Evolutionary conservation across 1,284 basidiomycete genomes (phyloP), one percentile per base, ranked within the genome.

Genomic region (Cerrena zonata): DNA sequence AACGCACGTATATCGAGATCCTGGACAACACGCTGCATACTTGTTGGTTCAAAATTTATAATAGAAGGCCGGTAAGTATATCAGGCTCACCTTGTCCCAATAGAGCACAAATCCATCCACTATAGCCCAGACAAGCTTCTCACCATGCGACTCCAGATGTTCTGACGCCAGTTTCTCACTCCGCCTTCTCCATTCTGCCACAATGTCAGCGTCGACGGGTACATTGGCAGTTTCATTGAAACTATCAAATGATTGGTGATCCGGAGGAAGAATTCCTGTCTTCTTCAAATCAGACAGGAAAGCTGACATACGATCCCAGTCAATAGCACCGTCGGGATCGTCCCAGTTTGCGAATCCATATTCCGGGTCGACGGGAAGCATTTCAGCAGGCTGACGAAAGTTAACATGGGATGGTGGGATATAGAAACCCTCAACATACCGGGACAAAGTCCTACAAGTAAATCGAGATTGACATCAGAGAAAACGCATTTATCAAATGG

Each of bases 31-130:
- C 80, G 82, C 80, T 93, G 43, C 44, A 30, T 13, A 5, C 46
- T 57, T 41, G 25, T 19, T 27, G 19, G 27, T 19, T 26, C 10
- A 12, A 11, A 21, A 13, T 41, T 21, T 21, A 21, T 10, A n/a
- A 10, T 10, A 11, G 34, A 10, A n/a, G 36, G 39, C 21, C n/a
- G 36, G 21, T 23, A n/a, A 19, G 45, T 39, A 37, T 52, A 27
- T 24, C 23, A n/a, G 34, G 68, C 80, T 57, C 57, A 89, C 90
- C 60, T 77, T 70, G 65, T 95, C 80, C 84, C 90, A 97, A 66
- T 94, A 97, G 23, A 98, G 70, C 56, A 99, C 69, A 68, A 99
- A 99, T 0, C 95, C 95, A 59, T 99, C 95, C 0, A 95, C 81
- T 37, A 99, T 69, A 2, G 85, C 89, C 81, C 91, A 91, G 18